These are phyloP conservation scores for Tylopilus plumbeoviolaceoides DNA, from an alignment of 768 basidiomycete genomes.

Conservation along the genomic window DNA sequence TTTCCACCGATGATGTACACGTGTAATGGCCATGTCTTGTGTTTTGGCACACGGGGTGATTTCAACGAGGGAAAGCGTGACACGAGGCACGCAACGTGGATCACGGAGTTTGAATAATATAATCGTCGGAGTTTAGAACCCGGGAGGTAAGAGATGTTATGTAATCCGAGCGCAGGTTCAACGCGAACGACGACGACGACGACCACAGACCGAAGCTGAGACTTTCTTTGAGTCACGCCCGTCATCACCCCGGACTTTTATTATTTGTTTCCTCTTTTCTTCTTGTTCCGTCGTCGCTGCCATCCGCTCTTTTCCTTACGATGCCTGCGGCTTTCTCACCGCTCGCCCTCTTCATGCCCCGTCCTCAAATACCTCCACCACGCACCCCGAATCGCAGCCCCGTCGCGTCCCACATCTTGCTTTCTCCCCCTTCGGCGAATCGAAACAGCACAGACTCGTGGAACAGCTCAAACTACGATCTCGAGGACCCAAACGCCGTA, in stretches of 20 bases:
- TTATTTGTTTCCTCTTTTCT: conserved; percentile 9
- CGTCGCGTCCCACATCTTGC: conserved; percentile 48
- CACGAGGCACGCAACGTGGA: conserved; percentile 22
- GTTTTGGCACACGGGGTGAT: conserved; percentile 19
- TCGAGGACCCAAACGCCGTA: conserved; percentile 59
- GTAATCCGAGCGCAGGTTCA: conserved; percentile 12
- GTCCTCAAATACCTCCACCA: conserved; percentile 45
- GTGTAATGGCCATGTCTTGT: conserved; percentile 10
- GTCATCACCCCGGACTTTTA: conserved; percentile 15
- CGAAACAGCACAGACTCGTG: conserved; percentile 79
- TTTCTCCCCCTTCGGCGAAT: conserved; percentile 37
- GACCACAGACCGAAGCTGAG: conserved; percentile 16
- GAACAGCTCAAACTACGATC: conserved; percentile 72
- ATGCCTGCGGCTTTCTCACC: conserved; percentile 46
- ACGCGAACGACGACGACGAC: conserved; percentile 26
- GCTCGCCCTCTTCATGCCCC: conserved; percentile 60
- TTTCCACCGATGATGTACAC: conserved; percentile 17
- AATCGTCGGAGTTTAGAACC: conserved; percentile 18
- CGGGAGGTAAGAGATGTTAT: conserved; percentile 19
- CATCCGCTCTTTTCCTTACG: conserved; percentile 43
- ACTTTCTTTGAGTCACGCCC: conserved; percentile 18
- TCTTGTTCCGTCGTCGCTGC: conserved; percentile 33
- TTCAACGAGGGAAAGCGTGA: conserved; percentile 15
- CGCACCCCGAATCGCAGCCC: conserved; percentile 62
- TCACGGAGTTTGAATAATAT: conserved; percentile 12